Conservation (phyloP, 2,329 filamentous ascomycete genomes). For the Neofusicoccum parvum region DNA sequence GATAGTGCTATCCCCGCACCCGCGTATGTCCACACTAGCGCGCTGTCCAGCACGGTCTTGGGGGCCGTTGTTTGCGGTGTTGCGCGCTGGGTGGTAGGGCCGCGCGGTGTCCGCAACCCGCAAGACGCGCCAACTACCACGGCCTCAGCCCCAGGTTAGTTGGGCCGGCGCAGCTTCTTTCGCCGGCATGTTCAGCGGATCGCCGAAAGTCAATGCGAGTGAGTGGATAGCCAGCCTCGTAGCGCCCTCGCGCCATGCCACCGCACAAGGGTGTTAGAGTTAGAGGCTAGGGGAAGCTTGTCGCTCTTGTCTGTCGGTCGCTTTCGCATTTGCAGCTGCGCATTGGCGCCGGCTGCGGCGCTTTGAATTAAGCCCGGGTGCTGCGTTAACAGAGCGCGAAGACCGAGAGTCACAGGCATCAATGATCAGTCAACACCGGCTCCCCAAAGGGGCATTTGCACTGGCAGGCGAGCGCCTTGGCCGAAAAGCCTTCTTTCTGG, state of each 20-base stretch:
- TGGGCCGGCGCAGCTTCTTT: neutral
- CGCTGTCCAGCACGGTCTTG: neutral
- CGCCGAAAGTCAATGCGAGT: constrained; percentile 5
- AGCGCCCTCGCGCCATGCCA: constrained; percentile 11
- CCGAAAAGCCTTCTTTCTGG: neutral
- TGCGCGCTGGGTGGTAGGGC: neutral
- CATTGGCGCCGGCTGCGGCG: neutral
- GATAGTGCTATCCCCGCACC: constrained; percentile 13
- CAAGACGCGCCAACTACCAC: neutral
- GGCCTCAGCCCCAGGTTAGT: neutral
- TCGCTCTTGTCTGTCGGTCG: neutral
- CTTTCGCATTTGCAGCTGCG: neutral
- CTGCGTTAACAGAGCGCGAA: neutral
- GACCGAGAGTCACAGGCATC: neutral
- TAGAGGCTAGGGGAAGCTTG: neutral
- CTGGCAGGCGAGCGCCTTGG: neutral
- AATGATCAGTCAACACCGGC: neutral
- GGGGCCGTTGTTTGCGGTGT: constrained; percentile 4
- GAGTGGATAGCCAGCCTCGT: neutral
- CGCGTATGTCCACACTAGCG: neutral
- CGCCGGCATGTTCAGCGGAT: constrained; percentile 11
- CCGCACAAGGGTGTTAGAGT: neutral
- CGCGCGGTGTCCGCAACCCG: constrained; percentile 8
- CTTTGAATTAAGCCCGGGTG: constrained; percentile 2
- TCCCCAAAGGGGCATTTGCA: neutral